Percentiles rank a stretch among this genome's conserved stretches.
Conservation (phyloP, 2,329 filamentous ascomycete species). For the Pestalotiopsis sp. region DNA sequence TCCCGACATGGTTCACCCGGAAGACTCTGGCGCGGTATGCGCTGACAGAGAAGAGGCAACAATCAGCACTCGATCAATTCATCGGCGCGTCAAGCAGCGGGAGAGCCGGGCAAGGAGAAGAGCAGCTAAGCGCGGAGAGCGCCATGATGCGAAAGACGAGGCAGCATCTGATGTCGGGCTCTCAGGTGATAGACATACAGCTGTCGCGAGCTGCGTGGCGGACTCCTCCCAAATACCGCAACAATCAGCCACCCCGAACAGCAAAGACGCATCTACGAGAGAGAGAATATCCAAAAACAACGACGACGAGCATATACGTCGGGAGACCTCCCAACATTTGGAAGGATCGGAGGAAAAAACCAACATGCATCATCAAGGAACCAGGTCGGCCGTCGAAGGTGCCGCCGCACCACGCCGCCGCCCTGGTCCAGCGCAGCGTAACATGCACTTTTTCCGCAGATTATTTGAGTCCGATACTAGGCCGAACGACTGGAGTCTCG, state of each 20-base stretch:
- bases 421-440: background rate
- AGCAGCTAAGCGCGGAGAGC: background rate
- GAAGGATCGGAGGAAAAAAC: too few species aligned
- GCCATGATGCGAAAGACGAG: background rate
- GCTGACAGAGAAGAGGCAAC: background rate
- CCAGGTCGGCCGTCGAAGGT: background rate
- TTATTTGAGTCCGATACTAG: background rate
- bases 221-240: background rate
- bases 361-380: background rate
- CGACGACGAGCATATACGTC: background rate
- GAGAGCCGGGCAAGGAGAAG: background rate
- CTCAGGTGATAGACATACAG: background rate
- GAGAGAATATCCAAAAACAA: background rate
- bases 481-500: background rate
- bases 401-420: background rate
- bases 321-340: too few species aligned
- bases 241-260: background rate
- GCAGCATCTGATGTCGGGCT: background rate
- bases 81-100: background rate
- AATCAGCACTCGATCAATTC: background rate
- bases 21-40: background rate
- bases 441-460: background rate
- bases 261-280: background rate
- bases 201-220: background rate
- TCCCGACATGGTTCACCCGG: background rate